phyloP scores from a whole-genome alignment of 1,284 basidiomycete species.

The Papiliotrema flavescens region DNA sequence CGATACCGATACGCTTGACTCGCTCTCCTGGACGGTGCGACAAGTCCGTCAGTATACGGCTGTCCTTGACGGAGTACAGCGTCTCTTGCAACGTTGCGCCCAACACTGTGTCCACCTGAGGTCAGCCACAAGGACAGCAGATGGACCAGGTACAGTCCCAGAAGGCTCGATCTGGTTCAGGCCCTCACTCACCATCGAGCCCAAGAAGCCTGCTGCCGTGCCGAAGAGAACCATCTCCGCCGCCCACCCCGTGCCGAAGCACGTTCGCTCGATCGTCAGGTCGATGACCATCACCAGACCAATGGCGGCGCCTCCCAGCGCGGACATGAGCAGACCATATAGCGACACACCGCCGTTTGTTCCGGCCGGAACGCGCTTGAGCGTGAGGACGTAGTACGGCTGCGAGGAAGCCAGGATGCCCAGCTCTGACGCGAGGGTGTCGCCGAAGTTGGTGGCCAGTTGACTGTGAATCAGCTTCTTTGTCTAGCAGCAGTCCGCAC shows the following conservation, averaged over 20 bases:
- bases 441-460: constrained; percentile 32
- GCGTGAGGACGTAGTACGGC: constrained; percentile 72
- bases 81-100: constrained; percentile 86
- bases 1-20: constrained; percentile 60
- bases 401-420: constrained; percentile 69
- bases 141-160: background rate
- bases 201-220: constrained; percentile 47
- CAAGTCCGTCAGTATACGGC: constrained; percentile 65
- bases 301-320: constrained; percentile 69
- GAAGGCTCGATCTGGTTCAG: background rate
- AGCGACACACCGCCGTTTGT: constrained; percentile 85
- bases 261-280: constrained; percentile 62
- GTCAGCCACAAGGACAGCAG: too few species aligned
- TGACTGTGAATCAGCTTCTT: constrained; percentile 12
- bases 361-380: constrained; percentile 71
- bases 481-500: background rate
- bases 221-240: constrained; percentile 59
- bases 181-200: constrained; percentile 1
- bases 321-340: constrained; percentile 69
- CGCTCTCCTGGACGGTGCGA: constrained; percentile 26
- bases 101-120: constrained; percentile 73
- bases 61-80: constrained; percentile 62
- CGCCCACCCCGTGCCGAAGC: constrained; percentile 53
- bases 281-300: constrained; percentile 60
- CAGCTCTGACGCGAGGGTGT: constrained; percentile 52